phyloP scores from a whole-genome alignment of 2,329 filamentous ascomycete genomes.

The Aureobasidium sp. region DNA sequence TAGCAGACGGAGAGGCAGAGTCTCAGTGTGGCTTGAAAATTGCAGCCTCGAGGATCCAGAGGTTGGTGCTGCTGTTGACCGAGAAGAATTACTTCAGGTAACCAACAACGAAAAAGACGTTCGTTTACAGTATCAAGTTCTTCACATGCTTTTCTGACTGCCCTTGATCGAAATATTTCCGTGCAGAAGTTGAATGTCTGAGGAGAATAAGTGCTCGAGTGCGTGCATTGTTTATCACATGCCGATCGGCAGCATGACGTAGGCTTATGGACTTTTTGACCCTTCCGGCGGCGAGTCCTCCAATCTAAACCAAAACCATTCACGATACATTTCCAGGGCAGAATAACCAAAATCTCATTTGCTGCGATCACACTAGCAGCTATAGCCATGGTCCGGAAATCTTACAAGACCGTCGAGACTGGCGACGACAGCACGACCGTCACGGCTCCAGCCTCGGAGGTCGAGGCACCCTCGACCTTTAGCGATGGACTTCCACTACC shows the following conservation, averaged over 20 bases:
- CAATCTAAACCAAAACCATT: neutral
- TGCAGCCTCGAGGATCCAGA: neutral
- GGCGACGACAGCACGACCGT: constrained; percentile 17
- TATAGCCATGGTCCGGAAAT: constrained; percentile 1
- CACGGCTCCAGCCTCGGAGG: constrained; percentile 29
- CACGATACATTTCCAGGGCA: neutral
- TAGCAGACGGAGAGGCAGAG: neutral
- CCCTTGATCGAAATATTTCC: neutral
- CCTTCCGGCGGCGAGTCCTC: neutral
- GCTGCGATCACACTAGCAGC: neutral
- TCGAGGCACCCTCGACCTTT: constrained; percentile 46
- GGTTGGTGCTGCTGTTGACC: neutral
- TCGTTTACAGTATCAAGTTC: neutral
- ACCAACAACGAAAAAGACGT: neutral
- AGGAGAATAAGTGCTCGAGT: neutral
- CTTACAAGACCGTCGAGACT: constrained; percentile 1
- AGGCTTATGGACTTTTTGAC: neutral
- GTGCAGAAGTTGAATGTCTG: neutral
- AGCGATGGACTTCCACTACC: constrained; percentile 65
- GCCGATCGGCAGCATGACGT: neutral
- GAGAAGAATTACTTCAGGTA: neutral
- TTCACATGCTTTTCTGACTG: neutral
- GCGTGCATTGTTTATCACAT: neutral
- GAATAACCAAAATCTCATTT: neutral
- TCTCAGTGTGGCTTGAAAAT: neutral